Evolutionary conservation across 495 filamentous ascomycete genomes (phyloP).

Genomic region (Hyphodiscus hymeniophilus): DNA sequence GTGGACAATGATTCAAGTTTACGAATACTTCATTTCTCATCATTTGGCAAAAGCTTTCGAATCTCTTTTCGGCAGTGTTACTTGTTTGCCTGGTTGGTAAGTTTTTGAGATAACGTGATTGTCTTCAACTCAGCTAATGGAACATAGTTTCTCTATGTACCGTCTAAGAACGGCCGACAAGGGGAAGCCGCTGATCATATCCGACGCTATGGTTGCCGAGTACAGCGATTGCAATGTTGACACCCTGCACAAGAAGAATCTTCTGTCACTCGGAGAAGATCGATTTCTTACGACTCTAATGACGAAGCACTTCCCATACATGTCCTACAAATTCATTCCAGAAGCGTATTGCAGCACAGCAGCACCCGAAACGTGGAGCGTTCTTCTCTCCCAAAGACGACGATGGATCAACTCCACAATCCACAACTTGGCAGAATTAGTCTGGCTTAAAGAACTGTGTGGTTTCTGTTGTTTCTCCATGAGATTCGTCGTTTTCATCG

Average conservation of each 20-base stretch:
- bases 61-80: constrained; percentile 90
- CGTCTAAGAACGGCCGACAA: constrained; percentile 87
- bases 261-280: constrained; percentile 92
- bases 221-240: constrained; percentile 85
- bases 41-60: constrained; percentile 91
- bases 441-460: constrained; percentile 82
- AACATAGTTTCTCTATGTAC: constrained; percentile 91
- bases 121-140: constrained; percentile 26
- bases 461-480: constrained; percentile 99
- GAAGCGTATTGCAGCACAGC: constrained; percentile 89
- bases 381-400: constrained; percentile 88
- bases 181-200: constrained; percentile 86
- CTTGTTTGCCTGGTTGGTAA: constrained; percentile 97
- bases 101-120: constrained; percentile 33
- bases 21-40: constrained; percentile 97
- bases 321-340: constrained; percentile 94
- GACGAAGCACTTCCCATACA: constrained; percentile 91
- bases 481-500: constrained; percentile 94
- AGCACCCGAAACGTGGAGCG: constrained; percentile 86
- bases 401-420: constrained; percentile 99
- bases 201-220: constrained; percentile 75
- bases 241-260: constrained; percentile 97
- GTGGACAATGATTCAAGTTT: constrained; percentile 99
- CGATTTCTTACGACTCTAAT: constrained; percentile 95
- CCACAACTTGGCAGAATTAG: constrained; percentile 87